Conservation (phyloP, 2,329 filamentous ascomycete species). For the Leptodontidium sp. region DNA sequence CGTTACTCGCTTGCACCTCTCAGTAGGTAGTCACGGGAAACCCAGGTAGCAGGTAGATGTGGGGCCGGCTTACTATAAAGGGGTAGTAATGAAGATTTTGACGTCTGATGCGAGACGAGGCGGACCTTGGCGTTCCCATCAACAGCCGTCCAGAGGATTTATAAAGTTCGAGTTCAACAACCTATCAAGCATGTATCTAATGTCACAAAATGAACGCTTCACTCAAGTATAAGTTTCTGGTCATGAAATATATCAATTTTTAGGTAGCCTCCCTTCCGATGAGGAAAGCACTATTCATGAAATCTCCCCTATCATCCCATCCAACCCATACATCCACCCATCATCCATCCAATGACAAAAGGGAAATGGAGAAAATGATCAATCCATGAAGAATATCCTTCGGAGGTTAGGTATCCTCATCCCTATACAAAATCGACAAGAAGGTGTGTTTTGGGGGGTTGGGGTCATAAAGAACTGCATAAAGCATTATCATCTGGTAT, state of each 20-base stretch:
- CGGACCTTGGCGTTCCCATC: not conserved
- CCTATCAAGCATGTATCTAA: not conserved
- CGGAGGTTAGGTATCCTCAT: slow-evolving; percentile 6
- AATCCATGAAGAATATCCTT: slow-evolving; percentile 3
- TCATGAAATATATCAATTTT: not conserved
- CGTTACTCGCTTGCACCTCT: no score
- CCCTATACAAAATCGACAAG: slow-evolving; percentile 8
- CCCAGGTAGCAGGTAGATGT: slow-evolving; percentile 12
- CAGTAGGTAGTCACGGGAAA: not conserved
- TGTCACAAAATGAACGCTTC: not conserved
- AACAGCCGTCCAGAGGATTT: not conserved
- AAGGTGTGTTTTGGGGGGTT: not conserved
- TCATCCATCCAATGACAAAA: not conserved
- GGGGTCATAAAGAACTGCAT: slow-evolving; percentile 19
- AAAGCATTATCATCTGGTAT: slow-evolving; percentile 25
- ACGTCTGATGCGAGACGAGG: not conserved
- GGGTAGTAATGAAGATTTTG: not conserved
- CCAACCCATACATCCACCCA: not conserved
- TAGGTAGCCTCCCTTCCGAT: not conserved
- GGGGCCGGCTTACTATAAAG: not conserved
- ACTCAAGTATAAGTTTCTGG: not conserved
- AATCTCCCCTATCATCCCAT: not conserved
- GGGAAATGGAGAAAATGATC: not conserved
- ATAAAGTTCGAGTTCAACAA: not conserved
- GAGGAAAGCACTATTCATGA: no score